These are phyloP conservation scores for Noccaea bulbosa DNA, from an alignment of 345 rosid species.

Conservation along the genomic window DNA sequence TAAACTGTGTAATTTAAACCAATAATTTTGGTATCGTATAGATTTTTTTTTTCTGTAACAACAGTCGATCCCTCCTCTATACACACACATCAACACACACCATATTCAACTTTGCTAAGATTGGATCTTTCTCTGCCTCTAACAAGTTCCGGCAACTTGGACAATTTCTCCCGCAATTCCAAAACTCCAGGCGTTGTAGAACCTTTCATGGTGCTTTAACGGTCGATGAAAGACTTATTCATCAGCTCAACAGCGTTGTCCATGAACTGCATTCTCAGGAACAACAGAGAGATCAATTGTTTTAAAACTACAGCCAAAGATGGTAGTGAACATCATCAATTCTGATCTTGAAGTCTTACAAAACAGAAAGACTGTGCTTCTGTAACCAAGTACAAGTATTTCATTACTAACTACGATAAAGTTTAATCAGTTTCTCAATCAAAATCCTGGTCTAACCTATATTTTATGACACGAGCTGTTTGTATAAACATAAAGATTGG, in stretches of 20 bases:
- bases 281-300: constrained; percentile 16
- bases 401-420: not conserved
- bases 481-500: not conserved
- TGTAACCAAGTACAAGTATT: constrained; percentile 2
- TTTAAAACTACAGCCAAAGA: not conserved
- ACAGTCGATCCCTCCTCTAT: constrained; percentile 19
- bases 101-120: constrained; percentile 27
- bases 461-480: not conserved
- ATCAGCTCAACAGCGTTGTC: constrained; percentile 82
- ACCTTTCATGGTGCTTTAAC: constrained; percentile 46
- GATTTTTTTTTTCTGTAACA: constrained; percentile 12
- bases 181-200: constrained; percentile 27
- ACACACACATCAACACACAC: constrained; percentile 15
- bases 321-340: constrained; percentile 11
- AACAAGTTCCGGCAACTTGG: constrained; percentile 25
- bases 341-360: not conserved
- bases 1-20: constrained; percentile 13
- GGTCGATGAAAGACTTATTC: constrained; percentile 87
- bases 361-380: not conserved
- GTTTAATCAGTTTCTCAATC: not conserved
- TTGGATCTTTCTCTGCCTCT: constrained; percentile 28
- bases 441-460: not conserved
- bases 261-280: constrained; percentile 70
- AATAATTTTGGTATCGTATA: constrained; percentile 22
- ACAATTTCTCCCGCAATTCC: constrained; percentile 27